Base-by-base conservation (phyloP, 2,329 filamentous ascomycete genomes). In the Cercospora sp. region DNA sequence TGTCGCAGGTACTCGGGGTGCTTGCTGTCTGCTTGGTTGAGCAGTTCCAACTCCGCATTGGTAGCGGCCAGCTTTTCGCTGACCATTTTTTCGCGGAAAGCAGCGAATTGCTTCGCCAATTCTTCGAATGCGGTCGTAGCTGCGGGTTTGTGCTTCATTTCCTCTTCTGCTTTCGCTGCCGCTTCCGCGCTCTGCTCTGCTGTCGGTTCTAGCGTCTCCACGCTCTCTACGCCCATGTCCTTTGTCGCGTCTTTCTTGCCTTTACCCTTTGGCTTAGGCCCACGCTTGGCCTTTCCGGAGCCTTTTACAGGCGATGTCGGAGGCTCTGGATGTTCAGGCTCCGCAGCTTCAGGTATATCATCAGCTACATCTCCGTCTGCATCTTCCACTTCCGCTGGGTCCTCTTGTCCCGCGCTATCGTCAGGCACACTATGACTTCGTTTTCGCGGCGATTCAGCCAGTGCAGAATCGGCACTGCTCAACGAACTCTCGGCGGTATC, bases 1-100 rank as follows among this genome's bases (percentile, higher is more conserved):
- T 97, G 96, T 51, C 92, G 91, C 39, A 97, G 84, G 73, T 94
- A 94, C 78, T 97, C 94, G 39, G 93, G 92, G 77, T 99, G 95
- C n/a, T 88, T 90, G 63, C 86, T 86, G 60, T 85, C 83, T 1
- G 86, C 81, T 65, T 86, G 83, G 60, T 82, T 83, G 58, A 91
- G 82, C 79, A 89, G 83, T 57, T 86, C 84, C 60, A 90, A 81
- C 79, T 90, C 88, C 61, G 84, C 82, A 70, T 96, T 93, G 65
- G 96, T 84, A 75, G 92, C 89, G 61, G 91, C 90, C 23, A 99
- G 86, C 70, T 93, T 88, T 79, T 98, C 94, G 76, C 95, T 92
- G 79, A 94, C 95, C 51, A 97, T 86, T 90, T 89, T 90, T 71
- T 93, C 93, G 75, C 93, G 88, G 76, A 98, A 92, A 18, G 91